phyloP scores from a whole-genome alignment of 2,329 filamentous ascomycete genomes.

The Sporothrix dimorphospora region DNA sequence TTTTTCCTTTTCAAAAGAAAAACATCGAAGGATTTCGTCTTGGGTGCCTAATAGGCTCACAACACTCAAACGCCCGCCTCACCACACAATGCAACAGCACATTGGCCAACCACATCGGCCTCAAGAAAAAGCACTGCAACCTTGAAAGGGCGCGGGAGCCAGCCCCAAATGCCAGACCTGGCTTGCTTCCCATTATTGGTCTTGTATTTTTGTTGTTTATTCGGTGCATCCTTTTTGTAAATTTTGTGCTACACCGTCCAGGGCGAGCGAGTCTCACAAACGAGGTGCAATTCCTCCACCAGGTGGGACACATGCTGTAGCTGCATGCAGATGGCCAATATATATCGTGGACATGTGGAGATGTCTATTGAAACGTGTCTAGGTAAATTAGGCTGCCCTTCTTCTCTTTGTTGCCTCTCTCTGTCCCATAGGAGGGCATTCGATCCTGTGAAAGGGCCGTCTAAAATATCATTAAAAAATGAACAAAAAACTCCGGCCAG shows the following conservation, averaged over 20 bases:
- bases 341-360: neutral
- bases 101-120: neutral
- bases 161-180: neutral
- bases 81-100: neutral
- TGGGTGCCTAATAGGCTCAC: constrained; percentile 16
- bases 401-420: neutral
- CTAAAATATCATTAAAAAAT: neutral
- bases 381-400: constrained; percentile 18
- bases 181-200: neutral
- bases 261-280: neutral
- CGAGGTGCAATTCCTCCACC: neutral
- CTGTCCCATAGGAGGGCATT: neutral
- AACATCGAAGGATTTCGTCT: neutral
- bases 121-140: neutral
- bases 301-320: neutral
- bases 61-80: neutral
- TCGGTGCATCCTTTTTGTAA: neutral
- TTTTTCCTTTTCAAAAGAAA: neutral
- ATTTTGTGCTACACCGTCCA: neutral
- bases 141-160: neutral
- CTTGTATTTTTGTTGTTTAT: neutral
- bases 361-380: constrained; percentile 12
- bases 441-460: neutral
- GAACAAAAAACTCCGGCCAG: neutral
- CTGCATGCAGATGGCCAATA: neutral